phyloP scores from a whole-genome alignment of 768 basidiomycete species.

The Russula sp. region DNA sequence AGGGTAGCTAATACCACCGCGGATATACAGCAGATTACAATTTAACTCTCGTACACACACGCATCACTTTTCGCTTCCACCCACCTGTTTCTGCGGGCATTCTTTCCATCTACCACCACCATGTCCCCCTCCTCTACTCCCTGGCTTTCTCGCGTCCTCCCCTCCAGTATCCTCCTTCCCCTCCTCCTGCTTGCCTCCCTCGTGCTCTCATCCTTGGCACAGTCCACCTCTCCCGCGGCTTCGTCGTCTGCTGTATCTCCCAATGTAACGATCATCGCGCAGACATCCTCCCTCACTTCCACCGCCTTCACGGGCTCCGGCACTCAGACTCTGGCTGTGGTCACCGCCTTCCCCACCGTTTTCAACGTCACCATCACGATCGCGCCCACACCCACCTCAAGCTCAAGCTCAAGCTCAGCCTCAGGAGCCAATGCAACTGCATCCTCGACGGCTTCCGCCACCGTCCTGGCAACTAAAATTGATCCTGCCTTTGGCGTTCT shows the following conservation, averaged over 20 bases:
- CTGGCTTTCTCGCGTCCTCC: constrained; percentile 24
- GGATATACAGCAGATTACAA: neutral
- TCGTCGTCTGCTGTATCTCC: constrained; percentile 16
- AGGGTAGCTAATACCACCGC: neutral
- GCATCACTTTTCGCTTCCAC: neutral
- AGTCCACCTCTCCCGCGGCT: constrained; percentile 6
- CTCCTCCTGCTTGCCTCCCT: constrained; percentile 24
- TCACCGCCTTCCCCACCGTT: constrained; percentile 50
- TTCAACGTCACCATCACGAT: constrained; percentile 56
- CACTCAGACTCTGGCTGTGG: constrained; percentile 40
- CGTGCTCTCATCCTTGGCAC: constrained; percentile 22
- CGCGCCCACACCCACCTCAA: constrained; percentile 38
- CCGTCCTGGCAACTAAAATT: constrained; percentile 51
- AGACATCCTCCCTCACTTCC: constrained; percentile 43
- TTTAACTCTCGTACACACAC: neutral
- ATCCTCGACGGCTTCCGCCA: constrained; percentile 34
- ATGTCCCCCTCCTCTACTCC: constrained; percentile 27
- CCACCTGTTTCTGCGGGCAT: neutral
- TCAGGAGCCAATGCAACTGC: constrained; percentile 28
- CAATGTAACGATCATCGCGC: constrained; percentile 40
- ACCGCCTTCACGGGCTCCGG: constrained; percentile 36
- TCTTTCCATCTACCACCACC: constrained; percentile 18
- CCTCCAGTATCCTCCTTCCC: constrained; percentile 12
- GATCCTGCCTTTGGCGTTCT: constrained; percentile 88
- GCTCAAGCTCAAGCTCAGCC: constrained; percentile 35